Evolutionary conservation across 2,329 filamentous ascomycete genomes (phyloP), one percentile per base, ranked within the genome.

Genomic region (Emmonsia crescens): DNA sequence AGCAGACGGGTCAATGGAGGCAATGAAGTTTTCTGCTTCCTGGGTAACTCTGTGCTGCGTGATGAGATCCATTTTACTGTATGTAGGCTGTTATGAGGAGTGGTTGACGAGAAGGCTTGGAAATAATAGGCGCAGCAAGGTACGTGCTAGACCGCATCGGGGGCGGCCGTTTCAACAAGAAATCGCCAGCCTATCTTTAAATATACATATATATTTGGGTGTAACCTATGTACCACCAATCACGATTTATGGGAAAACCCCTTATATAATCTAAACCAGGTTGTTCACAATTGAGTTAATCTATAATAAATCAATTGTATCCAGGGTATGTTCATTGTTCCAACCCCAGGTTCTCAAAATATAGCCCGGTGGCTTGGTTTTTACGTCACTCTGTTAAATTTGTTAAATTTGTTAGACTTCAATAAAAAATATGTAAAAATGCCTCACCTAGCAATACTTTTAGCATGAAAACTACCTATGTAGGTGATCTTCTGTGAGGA

Each of bases 31-130:
- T 8, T 62, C 42, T 29, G 38, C 58, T n/a, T 38, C 51, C 42
- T 40, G 46, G 31, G 60, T 21, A 36, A 62, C 8, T 42, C 27
- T 49, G 57, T 62, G 57, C 38, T 60, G 14, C 29, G 61, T 62
- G 8, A 62, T 60, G 31, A 57, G 48, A 44, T 62, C 61, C 61
- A 62, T 62, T 8, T 33, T n/a, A n/a, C n/a, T n/a, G n/a, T n/a
- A n/a, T n/a, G n/a, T n/a, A n/a, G n/a, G n/a, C n/a, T n/a, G n/a
- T n/a, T n/a, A n/a, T n/a, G n/a, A n/a, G n/a, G n/a, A n/a, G n/a
- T n/a, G n/a, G n/a, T n/a, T n/a, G n/a, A n/a, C n/a, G n/a, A n/a
- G n/a, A n/a, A n/a, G n/a, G n/a, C n/a, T n/a, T n/a, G n/a, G n/a
- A n/a, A n/a, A n/a, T n/a, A n/a, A n/a, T n/a, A n/a, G n/a, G n/a